Percentiles rank a stretch among this genome's conserved stretches.
These are phyloP conservation scores for Pyrenophora teres DNA, from an alignment of 2,329 filamentous ascomycete genomes.

Conservation along the genomic window DNA sequence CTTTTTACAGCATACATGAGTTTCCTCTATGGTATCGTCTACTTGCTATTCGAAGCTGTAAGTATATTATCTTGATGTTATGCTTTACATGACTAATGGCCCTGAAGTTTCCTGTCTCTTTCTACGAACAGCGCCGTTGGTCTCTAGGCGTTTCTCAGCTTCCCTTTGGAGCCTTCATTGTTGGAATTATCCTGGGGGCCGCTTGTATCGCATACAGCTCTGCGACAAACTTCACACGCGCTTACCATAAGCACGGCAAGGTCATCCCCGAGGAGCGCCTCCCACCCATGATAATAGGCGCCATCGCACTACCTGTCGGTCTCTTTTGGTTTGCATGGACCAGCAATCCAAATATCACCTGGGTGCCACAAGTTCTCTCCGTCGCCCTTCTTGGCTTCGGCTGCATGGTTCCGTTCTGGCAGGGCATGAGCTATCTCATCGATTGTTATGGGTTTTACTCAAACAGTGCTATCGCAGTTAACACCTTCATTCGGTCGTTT, in stretches of 20 bases:
- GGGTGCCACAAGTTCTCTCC: slow-evolving; percentile 62
- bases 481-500: slow-evolving; percentile 56
- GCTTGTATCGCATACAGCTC: slow-evolving; percentile 40
- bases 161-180: slow-evolving; percentile 67
- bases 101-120: slow-evolving; percentile 65
- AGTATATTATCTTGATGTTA: slow-evolving; percentile 3
- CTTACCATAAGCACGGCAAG: slow-evolving; percentile 47
- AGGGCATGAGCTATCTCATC: slow-evolving; percentile 81
- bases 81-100: slow-evolving; percentile 48
- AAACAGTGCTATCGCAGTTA: slow-evolving; percentile 55
- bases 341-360: slow-evolving; percentile 54
- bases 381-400: slow-evolving; percentile 70
- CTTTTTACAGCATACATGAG: slow-evolving; percentile 68
- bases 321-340: slow-evolving; percentile 68
- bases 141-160: slow-evolving; percentile 61
- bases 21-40: slow-evolving; percentile 70
- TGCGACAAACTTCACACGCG: slow-evolving; percentile 40
- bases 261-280: slow-evolving; percentile 65
- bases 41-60: slow-evolving; percentile 51
- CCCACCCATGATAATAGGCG: slow-evolving; percentile 68
- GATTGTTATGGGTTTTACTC: slow-evolving; percentile 60
- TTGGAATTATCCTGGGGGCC: slow-evolving; percentile 63
- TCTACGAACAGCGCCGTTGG: slow-evolving; percentile 68
- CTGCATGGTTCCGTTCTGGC: slow-evolving; percentile 78
- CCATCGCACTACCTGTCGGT: slow-evolving; percentile 60